These are phyloP conservation scores for Myxozyma monticola DNA, from an alignment of 805 yeast genomes.

Conservation along the genomic window DNA sequence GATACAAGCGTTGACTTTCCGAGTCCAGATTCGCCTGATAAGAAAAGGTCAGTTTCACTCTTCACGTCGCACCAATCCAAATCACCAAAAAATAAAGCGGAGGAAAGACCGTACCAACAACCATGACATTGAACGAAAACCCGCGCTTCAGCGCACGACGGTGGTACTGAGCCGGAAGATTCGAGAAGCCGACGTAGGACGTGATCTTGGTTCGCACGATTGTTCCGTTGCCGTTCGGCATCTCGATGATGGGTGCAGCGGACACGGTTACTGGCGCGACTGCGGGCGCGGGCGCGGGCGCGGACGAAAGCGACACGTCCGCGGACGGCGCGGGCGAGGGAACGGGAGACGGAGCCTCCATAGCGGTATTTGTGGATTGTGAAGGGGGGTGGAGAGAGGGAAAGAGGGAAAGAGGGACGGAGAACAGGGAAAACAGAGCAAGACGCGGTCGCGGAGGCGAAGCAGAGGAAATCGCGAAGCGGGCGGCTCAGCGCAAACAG, in stretches of 20 bases:
- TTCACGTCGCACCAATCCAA: too few relatives aligned
- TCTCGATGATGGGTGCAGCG: not conserved
- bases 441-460: not conserved
- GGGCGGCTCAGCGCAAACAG: too few relatives aligned
- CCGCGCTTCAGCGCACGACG: slow-evolving; percentile 88
- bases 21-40: slow-evolving; percentile 69
- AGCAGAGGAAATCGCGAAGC: not conserved
- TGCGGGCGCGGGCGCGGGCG: slow-evolving; percentile 2
- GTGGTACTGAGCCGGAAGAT: slow-evolving; percentile 98
- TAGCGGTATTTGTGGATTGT: not conserved
- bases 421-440: not conserved
- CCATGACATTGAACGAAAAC: slow-evolving; percentile 82
- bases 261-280: not conserved
- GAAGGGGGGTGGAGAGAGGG: not conserved
- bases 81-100: not conserved
- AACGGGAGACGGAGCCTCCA: slow-evolving; percentile 5
- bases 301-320: slow-evolving; percentile 1
- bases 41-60: too few relatives aligned
- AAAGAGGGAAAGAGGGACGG: not conserved
- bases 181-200: slow-evolving; percentile 95
- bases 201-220: slow-evolving; percentile 79
- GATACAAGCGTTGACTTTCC: slow-evolving; percentile 92
- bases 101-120: slow-evolving; percentile 55
- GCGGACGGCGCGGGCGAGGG: slow-evolving; percentile 10
- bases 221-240: slow-evolving; percentile 34